phyloP scores from a whole-genome alignment of 2,329 filamentous ascomycete genomes.

The Aspergillus sp. region DNA sequence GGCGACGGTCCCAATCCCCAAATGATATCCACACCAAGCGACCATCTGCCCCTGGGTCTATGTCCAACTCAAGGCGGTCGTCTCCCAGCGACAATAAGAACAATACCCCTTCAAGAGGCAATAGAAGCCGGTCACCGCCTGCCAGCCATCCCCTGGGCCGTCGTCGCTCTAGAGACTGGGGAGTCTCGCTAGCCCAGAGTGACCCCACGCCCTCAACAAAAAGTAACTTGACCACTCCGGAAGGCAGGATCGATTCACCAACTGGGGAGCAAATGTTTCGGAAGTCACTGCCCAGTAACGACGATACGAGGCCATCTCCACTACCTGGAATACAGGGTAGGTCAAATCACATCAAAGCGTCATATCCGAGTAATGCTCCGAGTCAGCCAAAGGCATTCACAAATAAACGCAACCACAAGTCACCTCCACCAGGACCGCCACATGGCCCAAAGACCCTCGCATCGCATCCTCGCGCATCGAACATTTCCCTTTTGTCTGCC shows the following conservation, averaged over 20 bases:
- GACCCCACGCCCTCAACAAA: constrained; percentile 10
- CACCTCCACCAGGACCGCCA: constrained; percentile 41
- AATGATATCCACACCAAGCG: constrained; percentile 44
- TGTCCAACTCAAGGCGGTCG: constrained; percentile 59
- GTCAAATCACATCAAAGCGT: constrained; percentile 18
- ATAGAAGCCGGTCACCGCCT: constrained; percentile 29
- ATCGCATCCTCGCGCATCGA: constrained; percentile 38
- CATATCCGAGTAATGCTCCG: constrained; percentile 25
- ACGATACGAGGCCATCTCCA: constrained; percentile 7
- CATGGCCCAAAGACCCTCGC: constrained; percentile 35
- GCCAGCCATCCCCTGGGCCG: constrained; percentile 24
- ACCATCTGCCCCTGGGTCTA: constrained; percentile 55
- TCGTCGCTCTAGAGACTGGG: constrained; percentile 20
- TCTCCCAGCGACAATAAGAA: constrained; percentile 59
- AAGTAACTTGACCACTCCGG: constrained; percentile 14
- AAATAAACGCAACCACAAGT: constrained; percentile 18
- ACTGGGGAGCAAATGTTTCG: constrained; percentile 16
- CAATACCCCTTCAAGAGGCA: constrained; percentile 38
- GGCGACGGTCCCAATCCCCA: constrained; percentile 56
- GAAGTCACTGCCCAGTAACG: constrained; percentile 13
- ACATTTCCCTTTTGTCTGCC: constrained; percentile 43
- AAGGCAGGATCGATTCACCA: constrained; percentile 15
- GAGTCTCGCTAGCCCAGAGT: constrained; percentile 11
- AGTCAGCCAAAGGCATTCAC: constrained; percentile 32
- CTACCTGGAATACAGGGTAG: constrained; percentile 8